phyloP scores from a whole-genome alignment of 495 filamentous ascomycete species.

The Bathelium albidoporum region DNA sequence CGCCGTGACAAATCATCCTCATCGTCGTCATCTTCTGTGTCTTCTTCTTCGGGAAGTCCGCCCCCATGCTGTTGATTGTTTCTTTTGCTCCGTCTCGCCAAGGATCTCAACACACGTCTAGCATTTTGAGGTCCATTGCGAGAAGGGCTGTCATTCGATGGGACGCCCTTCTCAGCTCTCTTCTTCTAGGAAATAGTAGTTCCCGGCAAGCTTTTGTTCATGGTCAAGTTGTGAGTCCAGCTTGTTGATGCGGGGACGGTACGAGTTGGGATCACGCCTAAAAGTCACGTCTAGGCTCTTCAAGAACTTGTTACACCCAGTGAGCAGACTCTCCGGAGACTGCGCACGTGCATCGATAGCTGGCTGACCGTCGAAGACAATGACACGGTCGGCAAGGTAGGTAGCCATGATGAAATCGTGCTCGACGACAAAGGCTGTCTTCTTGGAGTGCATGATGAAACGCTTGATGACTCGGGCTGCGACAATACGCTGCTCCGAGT shows the following conservation, averaged over 20 bases:
- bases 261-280: conserved; percentile 93
- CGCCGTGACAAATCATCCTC: conserved; percentile 34
- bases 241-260: conserved; percentile 97
- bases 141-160: conserved; percentile 36
- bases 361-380: conserved; percentile 92
- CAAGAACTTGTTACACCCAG: conserved; percentile 93
- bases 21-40: conserved; percentile 44
- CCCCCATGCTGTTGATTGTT: conserved; percentile 30
- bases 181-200: conserved; percentile 96
- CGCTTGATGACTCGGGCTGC: conserved; percentile 96
- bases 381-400: conserved; percentile 94
- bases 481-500: conserved; percentile 97
- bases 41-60: conserved; percentile 36
- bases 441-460: conserved; percentile 99
- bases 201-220: conserved; percentile 88
- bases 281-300: conserved; percentile 95
- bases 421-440: conserved; percentile 97
- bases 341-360: conserved; percentile 82
- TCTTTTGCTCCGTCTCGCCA: conserved; percentile 37
- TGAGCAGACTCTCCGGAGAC: conserved; percentile 79
- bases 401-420: conserved; percentile 99
- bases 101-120: conserved; percentile 29
- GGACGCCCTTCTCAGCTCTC: conserved; percentile 58
- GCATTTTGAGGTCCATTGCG: neutral
- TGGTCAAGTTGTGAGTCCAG: conserved; percentile 87